phyloP scores from a whole-genome alignment of 1,139 yeast species.

The Candida sp. region DNA sequence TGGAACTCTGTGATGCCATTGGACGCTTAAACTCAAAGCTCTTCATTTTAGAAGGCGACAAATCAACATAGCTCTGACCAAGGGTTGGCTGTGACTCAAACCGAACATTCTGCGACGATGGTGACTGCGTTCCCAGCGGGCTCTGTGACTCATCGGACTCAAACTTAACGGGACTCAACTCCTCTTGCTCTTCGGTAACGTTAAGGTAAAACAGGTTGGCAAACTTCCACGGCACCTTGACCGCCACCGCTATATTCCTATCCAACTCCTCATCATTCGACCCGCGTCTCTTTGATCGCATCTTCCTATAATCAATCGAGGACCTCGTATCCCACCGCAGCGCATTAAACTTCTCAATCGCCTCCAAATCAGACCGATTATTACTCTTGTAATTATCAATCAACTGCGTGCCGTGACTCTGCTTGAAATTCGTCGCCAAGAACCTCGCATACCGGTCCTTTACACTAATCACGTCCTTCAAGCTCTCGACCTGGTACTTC shows the following conservation, averaged over 20 bases:
- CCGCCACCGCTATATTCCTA: conserved; percentile 8
- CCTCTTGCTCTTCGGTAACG: conserved; percentile 4
- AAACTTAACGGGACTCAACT: conserved; percentile 8
- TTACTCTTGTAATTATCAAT: conserved; percentile 30
- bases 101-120: background rate
- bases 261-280: conserved; percentile 7
- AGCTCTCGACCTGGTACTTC: conserved; percentile 20
- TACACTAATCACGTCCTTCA: conserved; percentile 25
- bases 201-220: conserved; percentile 12
- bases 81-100: background rate
- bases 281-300: conserved; percentile 5
- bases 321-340: conserved; percentile 18
- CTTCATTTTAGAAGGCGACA: background rate
- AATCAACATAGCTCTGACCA: background rate
- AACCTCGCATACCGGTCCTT: conserved; percentile 42
- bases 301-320: conserved; percentile 10
- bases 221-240: conserved; percentile 12
- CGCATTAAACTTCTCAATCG: conserved; percentile 20
- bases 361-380: conserved; percentile 15
- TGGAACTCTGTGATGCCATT: background rate
- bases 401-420: conserved; percentile 39
- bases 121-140: background rate
- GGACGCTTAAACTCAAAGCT: background rate
- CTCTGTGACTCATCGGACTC: conserved; percentile 4
- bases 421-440: conserved; percentile 39